Evolutionary conservation across 345 rosid species (phyloP), one percentile per base, ranked within the genome.

Genomic region (Rhodomyrtus tomentosa): DNA sequence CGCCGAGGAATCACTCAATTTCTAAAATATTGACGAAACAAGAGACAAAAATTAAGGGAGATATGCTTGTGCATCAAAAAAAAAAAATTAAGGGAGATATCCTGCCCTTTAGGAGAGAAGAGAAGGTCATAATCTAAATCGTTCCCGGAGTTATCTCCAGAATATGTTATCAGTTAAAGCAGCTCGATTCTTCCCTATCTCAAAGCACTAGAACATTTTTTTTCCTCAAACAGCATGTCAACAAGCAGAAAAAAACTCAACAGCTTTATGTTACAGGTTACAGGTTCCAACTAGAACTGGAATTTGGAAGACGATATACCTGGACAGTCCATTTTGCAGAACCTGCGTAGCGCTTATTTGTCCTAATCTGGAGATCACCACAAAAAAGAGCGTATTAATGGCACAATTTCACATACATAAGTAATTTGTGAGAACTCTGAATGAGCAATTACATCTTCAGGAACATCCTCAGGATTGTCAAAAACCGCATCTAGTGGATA

Each of bases 401-500:
- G 45, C 42, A 18, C 76, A 18, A 62, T 32, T 68, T 32, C 76
- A 36, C 76, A 18, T 18, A 5, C 6, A 53, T 48, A 27, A 22
- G n/a, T 8, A 8, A 76, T 55, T 22, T 56, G 48, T 25, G 38
- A 50, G 24, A 49, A 54, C 38, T 49, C 40, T 25, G 14, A n/a
- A 49, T 68, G 32, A 45, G 79, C 9, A 73, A 6, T 90, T 89
- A 92, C 95, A 87, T 89, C 93, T 89, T 91, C 93, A 72, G 94
- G 93, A 55, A 89, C 93, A 87, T 94, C 93, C 80, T 88, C 92
- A 45, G 86, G 96, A 55, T 48, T 84, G 86, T 94, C 95, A 88
- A 84, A 92, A 79, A 92, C 90, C 5, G 96, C 96, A 89, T 94
- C 96, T 79, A 92, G 87, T 13, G 96, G 95, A 87, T 92, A 93